Conservation (phyloP, 139 green algal species). For the Chara braunii region DNA sequence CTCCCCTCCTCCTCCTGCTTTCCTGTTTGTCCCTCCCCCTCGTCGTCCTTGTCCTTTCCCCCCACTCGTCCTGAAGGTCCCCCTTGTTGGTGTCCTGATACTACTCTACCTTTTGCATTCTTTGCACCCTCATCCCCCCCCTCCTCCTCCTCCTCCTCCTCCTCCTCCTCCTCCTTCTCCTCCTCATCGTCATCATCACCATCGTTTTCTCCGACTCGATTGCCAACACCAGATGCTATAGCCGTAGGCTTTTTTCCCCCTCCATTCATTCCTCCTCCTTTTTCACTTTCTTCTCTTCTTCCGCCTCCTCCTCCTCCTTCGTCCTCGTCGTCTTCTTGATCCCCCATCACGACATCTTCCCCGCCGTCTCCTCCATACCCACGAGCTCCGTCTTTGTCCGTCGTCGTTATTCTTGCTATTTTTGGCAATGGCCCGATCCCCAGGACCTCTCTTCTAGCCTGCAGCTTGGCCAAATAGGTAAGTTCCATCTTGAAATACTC, state of each 20-base stretch:
- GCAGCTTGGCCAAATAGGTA: slow-evolving; percentile 68
- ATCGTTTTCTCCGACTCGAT: background rate
- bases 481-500: slow-evolving; percentile 77
- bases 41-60: background rate
- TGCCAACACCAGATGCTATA: background rate
- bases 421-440: slow-evolving; percentile 17
- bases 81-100: background rate
- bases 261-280: background rate
- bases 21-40: background rate
- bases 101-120: background rate
- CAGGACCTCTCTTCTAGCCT: slow-evolving; percentile 58
- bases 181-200: background rate
- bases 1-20: background rate
- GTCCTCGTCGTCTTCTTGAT: background rate
- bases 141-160: background rate
- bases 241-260: background rate
- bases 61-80: background rate
- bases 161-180: background rate
- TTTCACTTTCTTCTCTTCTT: background rate
- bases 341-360: background rate
- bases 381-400: background rate
- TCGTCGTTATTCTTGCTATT: background rate
- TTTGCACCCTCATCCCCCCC: background rate
- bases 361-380: background rate
- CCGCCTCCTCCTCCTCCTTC: background rate